Conservation (phyloP, 306 rosid species). For the Begonia loranthoides region DNA sequence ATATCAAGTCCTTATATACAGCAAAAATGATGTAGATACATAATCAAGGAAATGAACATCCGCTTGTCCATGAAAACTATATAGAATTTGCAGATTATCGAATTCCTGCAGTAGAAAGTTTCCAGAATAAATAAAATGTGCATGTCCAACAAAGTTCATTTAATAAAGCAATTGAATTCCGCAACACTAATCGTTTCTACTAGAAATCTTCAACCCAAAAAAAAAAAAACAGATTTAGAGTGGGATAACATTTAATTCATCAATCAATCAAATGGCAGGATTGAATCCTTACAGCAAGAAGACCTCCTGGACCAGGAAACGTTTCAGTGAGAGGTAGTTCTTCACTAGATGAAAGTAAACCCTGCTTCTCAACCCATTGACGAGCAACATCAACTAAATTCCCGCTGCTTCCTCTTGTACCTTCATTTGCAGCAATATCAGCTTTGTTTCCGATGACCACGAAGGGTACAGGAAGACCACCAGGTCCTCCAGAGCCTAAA, state of each 20-base stretch:
- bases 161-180: background rate
- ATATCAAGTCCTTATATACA: background rate
- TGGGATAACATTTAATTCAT: no score
- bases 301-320: conserved; percentile 80
- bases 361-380: conserved; percentile 99
- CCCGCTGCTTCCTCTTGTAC: conserved; percentile 82
- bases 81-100: no score
- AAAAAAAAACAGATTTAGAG: no score
- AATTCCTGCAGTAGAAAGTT: background rate
- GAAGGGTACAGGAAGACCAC: conserved; percentile 93
- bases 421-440: conserved; percentile 91
- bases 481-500: conserved; percentile 82
- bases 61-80: no score
- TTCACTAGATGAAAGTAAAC: conserved; percentile 89
- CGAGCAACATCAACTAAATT: conserved; percentile 98
- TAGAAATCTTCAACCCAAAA: background rate
- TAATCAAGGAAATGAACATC: no score
- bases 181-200: background rate
- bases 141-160: background rate
- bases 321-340: conserved; percentile 92
- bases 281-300: conserved; percentile 53
- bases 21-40: background rate
- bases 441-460: conserved; percentile 86
- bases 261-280: no score
- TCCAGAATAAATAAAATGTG: background rate